A percentile compares a stretch with the other conserved stretches of the same genome.
Evolutionary conservation across 495 filamentous ascomycete species (phyloP).

Genomic region (Clavariopsis aquatica): DNA sequence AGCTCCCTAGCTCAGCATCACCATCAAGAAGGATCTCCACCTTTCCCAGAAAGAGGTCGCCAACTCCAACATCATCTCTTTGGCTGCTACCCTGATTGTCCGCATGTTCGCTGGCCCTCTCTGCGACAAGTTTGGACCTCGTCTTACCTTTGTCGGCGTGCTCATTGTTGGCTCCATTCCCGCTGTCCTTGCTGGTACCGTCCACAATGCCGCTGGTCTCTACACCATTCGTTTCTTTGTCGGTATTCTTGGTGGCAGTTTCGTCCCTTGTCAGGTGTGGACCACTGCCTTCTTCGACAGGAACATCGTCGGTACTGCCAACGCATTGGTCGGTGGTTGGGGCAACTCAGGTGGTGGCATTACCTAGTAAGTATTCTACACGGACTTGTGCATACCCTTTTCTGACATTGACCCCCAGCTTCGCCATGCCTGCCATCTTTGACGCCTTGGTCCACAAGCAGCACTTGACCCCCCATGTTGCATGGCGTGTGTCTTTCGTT

Average conservation of each 20-base stretch:
- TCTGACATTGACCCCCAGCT: slow-evolving; percentile 44
- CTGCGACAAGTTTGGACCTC: slow-evolving; percentile 83
- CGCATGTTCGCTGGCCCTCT: slow-evolving; percentile 78
- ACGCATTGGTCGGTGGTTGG: slow-evolving; percentile 80
- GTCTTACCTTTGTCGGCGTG: slow-evolving; percentile 65
- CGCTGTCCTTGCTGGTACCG: slow-evolving; percentile 45
- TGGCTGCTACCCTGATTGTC: slow-evolving; percentile 78
- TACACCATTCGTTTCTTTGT: slow-evolving; percentile 86
- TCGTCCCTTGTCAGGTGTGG: slow-evolving; percentile 97
- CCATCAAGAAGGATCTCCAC: slow-evolving; percentile 63
- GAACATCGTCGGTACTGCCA: slow-evolving; percentile 89
- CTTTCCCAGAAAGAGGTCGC: slow-evolving; percentile 70
- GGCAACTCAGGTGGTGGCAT: slow-evolving; percentile 93
- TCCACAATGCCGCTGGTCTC: slow-evolving; percentile 69
- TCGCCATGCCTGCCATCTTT: slow-evolving; percentile 91
- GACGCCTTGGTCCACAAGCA: slow-evolving; percentile 68
- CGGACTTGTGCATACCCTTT: not conserved
- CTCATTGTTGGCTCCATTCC: slow-evolving; percentile 12
- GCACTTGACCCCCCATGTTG: slow-evolving; percentile 62
- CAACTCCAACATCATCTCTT: slow-evolving; percentile 90
- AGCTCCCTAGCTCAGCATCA: slow-evolving; percentile 35
- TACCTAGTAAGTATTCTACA: slow-evolving; percentile 49
- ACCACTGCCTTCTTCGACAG: slow-evolving; percentile 95
- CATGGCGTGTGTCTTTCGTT: slow-evolving; percentile 84
- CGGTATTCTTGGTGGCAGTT: slow-evolving; percentile 84